Percentiles rank a stretch among this genome's conserved stretches.
Evolutionary conservation across 2,329 filamentous ascomycete genomes (phyloP).

Genomic region (Xylaria sp.): DNA sequence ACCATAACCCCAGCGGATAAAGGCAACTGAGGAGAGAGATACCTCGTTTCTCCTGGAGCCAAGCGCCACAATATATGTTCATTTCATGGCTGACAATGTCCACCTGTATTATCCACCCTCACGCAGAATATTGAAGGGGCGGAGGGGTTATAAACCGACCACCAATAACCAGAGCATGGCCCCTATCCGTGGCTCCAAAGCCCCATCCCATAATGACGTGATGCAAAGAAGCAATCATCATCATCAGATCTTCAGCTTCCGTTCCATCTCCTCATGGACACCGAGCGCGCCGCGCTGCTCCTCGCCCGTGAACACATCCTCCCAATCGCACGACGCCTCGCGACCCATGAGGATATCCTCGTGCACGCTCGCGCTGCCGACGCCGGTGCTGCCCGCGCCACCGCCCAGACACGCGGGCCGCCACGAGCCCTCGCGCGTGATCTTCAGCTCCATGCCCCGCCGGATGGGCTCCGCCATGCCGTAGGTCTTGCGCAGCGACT

Average conservation of each 20-base stretch:
- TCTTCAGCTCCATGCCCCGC: constrained; percentile 94
- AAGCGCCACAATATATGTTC: not conserved
- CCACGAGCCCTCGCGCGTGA: constrained; percentile 83
- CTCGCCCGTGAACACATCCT: constrained; percentile 89
- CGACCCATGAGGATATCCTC: constrained; percentile 87
- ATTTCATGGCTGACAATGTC: constrained; percentile 4
- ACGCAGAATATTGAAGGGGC: not conserved
- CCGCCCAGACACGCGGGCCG: constrained; percentile 77
- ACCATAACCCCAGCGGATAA: not conserved
- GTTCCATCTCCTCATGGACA: constrained; percentile 95
- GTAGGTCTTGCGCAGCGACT: constrained; percentile 85
- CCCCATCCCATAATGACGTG: too few relatives aligned
- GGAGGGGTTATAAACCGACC: not conserved
- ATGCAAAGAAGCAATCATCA: not conserved
- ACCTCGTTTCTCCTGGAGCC: not conserved
- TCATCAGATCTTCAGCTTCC: constrained; percentile 82
- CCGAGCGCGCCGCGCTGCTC: constrained; percentile 76
- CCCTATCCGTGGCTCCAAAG: too few relatives aligned
- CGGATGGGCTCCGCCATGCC: constrained; percentile 93
- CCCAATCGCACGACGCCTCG: constrained; percentile 85
- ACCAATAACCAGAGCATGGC: constrained; percentile 4
- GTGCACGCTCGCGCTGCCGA: constrained; percentile 75
- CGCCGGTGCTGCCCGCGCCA: constrained; percentile 69
- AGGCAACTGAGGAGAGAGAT: not conserved
- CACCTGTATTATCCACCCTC: not conserved